Conservation (phyloP, 345 rosid species). For the Syzygium oleosum region DNA sequence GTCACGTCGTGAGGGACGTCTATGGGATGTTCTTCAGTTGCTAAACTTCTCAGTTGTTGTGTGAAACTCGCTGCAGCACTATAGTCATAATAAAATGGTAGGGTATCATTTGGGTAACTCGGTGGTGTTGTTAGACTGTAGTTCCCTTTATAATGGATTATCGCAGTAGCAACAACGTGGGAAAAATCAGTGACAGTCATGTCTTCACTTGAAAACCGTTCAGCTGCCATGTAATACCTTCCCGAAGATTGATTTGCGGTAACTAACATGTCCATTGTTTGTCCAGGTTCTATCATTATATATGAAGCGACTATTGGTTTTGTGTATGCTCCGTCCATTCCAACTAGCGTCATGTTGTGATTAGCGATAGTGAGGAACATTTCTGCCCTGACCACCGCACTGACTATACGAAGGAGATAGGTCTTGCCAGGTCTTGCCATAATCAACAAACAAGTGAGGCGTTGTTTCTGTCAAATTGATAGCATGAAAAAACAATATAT, state of each 20-base stretch:
- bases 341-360: slow-evolving; percentile 17
- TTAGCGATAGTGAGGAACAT: slow-evolving; percentile 17
- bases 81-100: neutral
- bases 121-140: neutral
- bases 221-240: neutral
- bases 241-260: neutral
- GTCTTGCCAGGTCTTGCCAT: slow-evolving; percentile 30
- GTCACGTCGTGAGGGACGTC: slow-evolving; percentile 1
- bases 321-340: slow-evolving; percentile 19
- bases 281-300: slow-evolving; percentile 16
- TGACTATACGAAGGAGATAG: slow-evolving; percentile 19
- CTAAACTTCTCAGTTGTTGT: neutral
- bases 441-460: neutral
- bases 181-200: neutral
- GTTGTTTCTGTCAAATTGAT: neutral
- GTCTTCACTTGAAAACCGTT: neutral
- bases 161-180: neutral
- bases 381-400: slow-evolving; percentile 13
- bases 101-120: neutral
- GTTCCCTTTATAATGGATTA: neutral
- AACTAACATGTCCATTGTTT: slow-evolving; percentile 12
- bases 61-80: neutral
- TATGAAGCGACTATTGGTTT: slow-evolving; percentile 5
- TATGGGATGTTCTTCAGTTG: neutral
- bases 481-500: neutral